Conservation (phyloP, 371 early-diverging fungal species). For the Blastocladiella emersonii region DNA sequence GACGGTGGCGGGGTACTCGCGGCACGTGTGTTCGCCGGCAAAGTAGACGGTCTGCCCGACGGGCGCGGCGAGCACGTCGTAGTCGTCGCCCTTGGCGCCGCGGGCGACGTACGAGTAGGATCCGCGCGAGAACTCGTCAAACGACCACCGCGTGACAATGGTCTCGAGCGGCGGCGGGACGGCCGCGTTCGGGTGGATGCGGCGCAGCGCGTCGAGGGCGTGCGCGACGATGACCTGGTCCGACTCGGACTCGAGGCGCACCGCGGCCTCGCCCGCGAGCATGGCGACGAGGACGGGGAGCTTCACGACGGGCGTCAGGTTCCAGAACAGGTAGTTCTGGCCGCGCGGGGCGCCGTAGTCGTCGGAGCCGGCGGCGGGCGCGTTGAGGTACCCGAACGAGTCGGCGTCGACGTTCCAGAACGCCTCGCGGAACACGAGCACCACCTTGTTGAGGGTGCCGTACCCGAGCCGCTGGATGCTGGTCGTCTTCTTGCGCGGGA, state of each 20-base stretch:
- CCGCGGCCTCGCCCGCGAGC: slow-evolving; percentile 21
- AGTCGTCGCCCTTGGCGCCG: slow-evolving; percentile 18
- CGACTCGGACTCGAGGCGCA: slow-evolving; percentile 12
- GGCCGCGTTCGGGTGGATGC: slow-evolving; percentile 11
- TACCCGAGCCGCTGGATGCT: slow-evolving; percentile 21
- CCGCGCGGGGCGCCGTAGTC: slow-evolving; percentile 21
- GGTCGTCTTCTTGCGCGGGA: slow-evolving; percentile 20
- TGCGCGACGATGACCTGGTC: slow-evolving; percentile 16
- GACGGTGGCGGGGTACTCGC: slow-evolving; percentile 20
- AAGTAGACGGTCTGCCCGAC: slow-evolving; percentile 17
- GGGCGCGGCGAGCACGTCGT: slow-evolving; percentile 15
- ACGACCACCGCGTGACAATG: slow-evolving; percentile 21
- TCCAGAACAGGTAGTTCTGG: slow-evolving; percentile 27
- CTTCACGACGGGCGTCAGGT: slow-evolving; percentile 15
- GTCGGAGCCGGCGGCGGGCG: slow-evolving; percentile 9
- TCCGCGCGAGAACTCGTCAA: slow-evolving; percentile 20
- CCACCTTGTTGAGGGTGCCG: slow-evolving; percentile 27
- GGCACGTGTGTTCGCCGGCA: slow-evolving; percentile 21
- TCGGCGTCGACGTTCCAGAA: slow-evolving; percentile 24
- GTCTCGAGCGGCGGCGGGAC: slow-evolving; percentile 17
- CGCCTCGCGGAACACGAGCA: slow-evolving; percentile 21
- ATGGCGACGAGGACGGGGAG: slow-evolving; percentile 17
- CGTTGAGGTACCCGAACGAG: slow-evolving; percentile 21
- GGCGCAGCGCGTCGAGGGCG: slow-evolving; percentile 13
- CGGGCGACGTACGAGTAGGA: slow-evolving; percentile 19